Base-by-base conservation (phyloP, 805 yeast genomes). In the Metschnikowia sp. region DNA sequence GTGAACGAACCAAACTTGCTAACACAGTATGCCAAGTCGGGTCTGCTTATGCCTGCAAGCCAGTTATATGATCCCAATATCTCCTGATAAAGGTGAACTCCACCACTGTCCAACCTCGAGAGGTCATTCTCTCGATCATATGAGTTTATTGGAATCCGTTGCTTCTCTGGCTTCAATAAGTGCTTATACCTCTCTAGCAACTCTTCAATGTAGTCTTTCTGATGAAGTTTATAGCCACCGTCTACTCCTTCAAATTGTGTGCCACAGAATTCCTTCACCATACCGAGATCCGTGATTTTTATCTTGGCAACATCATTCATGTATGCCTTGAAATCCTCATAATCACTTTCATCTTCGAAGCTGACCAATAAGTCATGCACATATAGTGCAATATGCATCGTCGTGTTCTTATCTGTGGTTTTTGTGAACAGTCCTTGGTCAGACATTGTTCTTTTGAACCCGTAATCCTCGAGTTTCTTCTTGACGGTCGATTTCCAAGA, bases 1-100 rank as follows among this genome's bases (percentile, higher is more conserved):
- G 42, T 44, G 34, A 32, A 35, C 15, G 42, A 39, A 10, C 36
- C 42, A 22, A 39, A 32, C 19, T 38, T 44, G 35, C 42, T 44
- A 10, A 44, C 42, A 11, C 29, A 11, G 13, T 36, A 36, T 5
- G 35, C 26, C 13, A 39, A 11, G 13, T 39, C 42, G 33, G 46
- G 40, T 33, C 39, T 28, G n/a, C 32, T 37, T 30, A 31, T 37
- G 10, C 32, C 26, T 31, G 46, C 41, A 3, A 42, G 35, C 41
- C 46, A 42, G 22, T 37, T 42, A n/a, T 18, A 37, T 18, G 32
- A 36, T 7, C 40, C 46, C 30, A 42, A 40, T 19, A 42, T 12
- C 12, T 29, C 32, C 26, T 37, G 46, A 15, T 42, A 42, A 13
- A n/a, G n/a, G 4, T 22, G 29, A 10, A 22, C n/a, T 11, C 10